Evolutionary conservation across 2,329 filamentous ascomycete species (phyloP).

Genomic region (Davidsoniella eucalypti): DNA sequence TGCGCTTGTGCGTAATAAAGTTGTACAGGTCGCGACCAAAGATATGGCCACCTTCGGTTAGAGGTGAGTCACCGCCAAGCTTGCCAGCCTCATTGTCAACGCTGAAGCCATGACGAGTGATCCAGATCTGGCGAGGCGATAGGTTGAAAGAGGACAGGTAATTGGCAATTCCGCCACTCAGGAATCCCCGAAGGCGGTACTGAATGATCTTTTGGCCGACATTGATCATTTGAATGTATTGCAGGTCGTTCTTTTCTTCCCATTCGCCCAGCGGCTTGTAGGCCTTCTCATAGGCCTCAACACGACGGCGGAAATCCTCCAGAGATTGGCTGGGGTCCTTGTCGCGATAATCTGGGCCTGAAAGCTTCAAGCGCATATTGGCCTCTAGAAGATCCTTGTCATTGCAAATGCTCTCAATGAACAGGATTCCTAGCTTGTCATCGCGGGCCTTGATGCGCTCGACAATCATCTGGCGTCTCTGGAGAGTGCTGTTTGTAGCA

Average conservation of each 20-base stretch:
- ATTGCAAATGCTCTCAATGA: constrained; percentile 86
- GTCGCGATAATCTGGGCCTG: constrained; percentile 86
- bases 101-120: constrained; percentile 87
- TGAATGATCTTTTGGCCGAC: constrained; percentile 89
- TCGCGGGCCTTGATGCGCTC: constrained; percentile 68
- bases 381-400: constrained; percentile 74
- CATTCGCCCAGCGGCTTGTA: constrained; percentile 83
- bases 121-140: constrained; percentile 91
- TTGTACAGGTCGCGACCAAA: constrained; percentile 67
- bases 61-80: constrained; percentile 75
- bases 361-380: constrained; percentile 94
- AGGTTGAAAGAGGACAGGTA: constrained; percentile 96
- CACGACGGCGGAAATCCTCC: constrained; percentile 81
- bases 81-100: constrained; percentile 73
- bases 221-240: constrained; percentile 96
- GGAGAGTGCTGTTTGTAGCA: constrained; percentile 89
- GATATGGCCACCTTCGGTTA: constrained; percentile 62
- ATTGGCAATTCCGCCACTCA: constrained; percentile 81
- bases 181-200: constrained; percentile 77
- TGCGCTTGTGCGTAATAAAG: constrained; percentile 69
- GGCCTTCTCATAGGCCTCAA: constrained; percentile 83
- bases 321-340: constrained; percentile 78
- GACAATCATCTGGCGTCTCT: constrained; percentile 69
- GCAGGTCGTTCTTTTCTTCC: constrained; percentile 79
- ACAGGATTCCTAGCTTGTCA: constrained; percentile 78